Evolutionary conservation across 306 rosid species (phyloP).

Genomic region (Parietaria judaica): DNA sequence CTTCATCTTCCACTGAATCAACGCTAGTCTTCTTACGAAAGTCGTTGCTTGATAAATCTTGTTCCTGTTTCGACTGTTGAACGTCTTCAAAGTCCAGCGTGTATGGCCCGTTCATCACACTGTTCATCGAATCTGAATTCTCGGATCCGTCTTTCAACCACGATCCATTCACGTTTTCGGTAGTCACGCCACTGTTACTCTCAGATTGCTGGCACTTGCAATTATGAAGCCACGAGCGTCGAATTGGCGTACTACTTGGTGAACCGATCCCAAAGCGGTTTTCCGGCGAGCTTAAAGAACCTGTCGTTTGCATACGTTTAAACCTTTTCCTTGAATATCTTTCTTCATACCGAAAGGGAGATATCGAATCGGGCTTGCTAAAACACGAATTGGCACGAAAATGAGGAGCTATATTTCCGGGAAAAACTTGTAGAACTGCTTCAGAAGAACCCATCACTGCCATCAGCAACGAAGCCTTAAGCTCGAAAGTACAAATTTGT

Average conservation of each 20-base stretch:
- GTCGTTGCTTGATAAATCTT: conserved; percentile 29
- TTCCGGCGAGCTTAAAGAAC: conserved; percentile 28
- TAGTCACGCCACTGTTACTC: conserved; percentile 27
- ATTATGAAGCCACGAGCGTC: conserved; percentile 22
- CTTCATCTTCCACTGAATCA: conserved; percentile 63
- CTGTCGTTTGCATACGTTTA: conserved; percentile 22
- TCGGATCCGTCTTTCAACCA: conserved; percentile 37
- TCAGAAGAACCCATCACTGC: conserved; percentile 32
- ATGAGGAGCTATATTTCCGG: conserved; percentile 34
- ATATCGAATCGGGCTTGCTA: conserved; percentile 21
- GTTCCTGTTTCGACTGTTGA: conserved; percentile 43
- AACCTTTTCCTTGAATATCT: conserved; percentile 36
- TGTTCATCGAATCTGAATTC: conserved; percentile 29
- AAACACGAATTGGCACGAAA: conserved; percentile 21
- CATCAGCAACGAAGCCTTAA: conserved; percentile 12
- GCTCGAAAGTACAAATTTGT: conserved; percentile 3
- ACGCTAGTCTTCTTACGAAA: conserved; percentile 22
- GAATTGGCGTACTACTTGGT: conserved; percentile 7
- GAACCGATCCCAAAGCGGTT: conserved; percentile 22
- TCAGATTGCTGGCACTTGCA: conserved; percentile 60
- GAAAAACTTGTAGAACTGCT: conserved; percentile 44
- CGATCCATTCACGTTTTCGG: conserved; percentile 41
- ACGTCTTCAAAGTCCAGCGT: conserved; percentile 41
- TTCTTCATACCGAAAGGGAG: conserved; percentile 13
- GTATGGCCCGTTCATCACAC: conserved; percentile 24